phyloP scores from a whole-genome alignment of 805 yeast species.

The Saccharomyces eubayanus region DNA sequence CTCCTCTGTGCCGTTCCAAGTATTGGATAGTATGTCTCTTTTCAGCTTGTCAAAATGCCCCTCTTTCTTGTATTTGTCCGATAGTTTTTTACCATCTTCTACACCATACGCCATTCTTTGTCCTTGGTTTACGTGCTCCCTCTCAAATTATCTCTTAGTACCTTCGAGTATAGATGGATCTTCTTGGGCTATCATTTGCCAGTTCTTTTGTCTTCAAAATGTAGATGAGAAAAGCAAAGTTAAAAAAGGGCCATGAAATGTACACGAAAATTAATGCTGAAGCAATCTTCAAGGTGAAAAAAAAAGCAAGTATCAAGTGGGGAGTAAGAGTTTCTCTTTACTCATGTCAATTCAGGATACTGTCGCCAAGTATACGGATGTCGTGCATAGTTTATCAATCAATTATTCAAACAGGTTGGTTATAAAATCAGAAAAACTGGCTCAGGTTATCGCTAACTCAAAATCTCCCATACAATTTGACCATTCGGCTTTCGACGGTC shows the following conservation, averaged over 20 bases:
- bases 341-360: not conserved
- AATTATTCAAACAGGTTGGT: not conserved
- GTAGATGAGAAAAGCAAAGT: not conserved
- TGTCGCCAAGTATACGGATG: not conserved
- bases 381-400: not conserved
- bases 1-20: slow-evolving; percentile 1
- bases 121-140: not conserved
- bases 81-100: slow-evolving; percentile 23
- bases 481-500: not conserved
- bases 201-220: not conserved
- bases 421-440: not conserved
- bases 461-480: not conserved
- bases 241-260: not conserved
- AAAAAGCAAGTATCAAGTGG: too few relatives aligned
- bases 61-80: slow-evolving; percentile 25
- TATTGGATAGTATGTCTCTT: slow-evolving; percentile 16
- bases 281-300: not conserved
- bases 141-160: not conserved
- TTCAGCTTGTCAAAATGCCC: slow-evolving; percentile 30
- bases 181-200: not conserved
- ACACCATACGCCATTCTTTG: slow-evolving; percentile 1
- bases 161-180: not conserved
- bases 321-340: not conserved
- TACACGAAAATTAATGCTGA: not conserved
- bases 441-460: not conserved